Conservation (phyloP, 768 basidiomycete species). For the Neoboletus brunneissimus region DNA sequence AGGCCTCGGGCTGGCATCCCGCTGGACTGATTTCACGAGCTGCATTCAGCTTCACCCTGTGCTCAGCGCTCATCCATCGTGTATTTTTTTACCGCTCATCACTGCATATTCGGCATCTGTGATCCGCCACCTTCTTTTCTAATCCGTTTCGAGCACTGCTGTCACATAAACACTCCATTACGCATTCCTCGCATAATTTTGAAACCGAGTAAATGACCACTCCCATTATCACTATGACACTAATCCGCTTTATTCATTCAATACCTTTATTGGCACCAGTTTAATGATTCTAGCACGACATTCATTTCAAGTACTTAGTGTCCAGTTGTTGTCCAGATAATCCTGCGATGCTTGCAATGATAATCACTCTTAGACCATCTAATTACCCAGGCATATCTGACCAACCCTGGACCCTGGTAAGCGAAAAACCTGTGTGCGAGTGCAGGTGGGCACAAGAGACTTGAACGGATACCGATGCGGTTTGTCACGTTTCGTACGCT, state of each 20-base stretch:
- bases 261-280: conserved; percentile 24
- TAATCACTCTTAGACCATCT: not conserved
- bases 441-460: not conserved
- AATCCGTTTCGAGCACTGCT: conserved; percentile 33
- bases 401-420: conserved; percentile 23
- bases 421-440: conserved; percentile 9
- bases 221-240: conserved; percentile 29
- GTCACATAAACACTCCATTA: conserved; percentile 40
- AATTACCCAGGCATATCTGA: not conserved
- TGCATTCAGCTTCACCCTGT: conserved; percentile 7
- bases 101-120: conserved; percentile 23
- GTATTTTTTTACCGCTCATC: conserved; percentile 15
- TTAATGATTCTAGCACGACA: conserved; percentile 33
- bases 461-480: not conserved
- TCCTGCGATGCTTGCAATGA: conserved; percentile 12
- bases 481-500: not conserved
- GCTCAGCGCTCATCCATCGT: conserved; percentile 9
- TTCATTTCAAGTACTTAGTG: conserved; percentile 22
- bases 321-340: conserved; percentile 3
- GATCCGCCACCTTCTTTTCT: conserved; percentile 26
- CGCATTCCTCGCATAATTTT: conserved; percentile 34
- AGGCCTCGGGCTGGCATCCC: conserved; percentile 19
- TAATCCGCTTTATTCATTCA: conserved; percentile 33
- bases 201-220: conserved; percentile 28
- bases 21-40: conserved; percentile 2